phyloP scores from a whole-genome alignment of 148 eudicot genomes.

The Nyssa sinensis region DNA sequence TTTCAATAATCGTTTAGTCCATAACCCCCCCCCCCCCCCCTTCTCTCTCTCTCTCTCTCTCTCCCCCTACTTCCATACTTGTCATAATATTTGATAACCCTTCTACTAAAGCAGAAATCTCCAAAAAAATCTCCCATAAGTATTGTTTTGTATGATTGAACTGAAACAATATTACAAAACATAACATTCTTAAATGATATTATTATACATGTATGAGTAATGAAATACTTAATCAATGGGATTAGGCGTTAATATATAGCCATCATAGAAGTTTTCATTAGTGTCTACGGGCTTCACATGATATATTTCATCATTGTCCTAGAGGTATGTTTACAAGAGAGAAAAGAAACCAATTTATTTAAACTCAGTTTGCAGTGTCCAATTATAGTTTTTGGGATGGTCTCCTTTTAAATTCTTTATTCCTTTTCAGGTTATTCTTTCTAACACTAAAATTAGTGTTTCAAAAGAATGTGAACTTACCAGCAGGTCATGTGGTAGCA shows the following conservation, averaged over 20 bases:
- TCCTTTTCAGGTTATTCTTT: background rate
- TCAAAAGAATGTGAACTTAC: conserved; percentile 34
- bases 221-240: background rate
- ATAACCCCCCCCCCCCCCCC: background rate
- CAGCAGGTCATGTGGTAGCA: conserved; percentile 75
- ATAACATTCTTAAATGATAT: background rate
- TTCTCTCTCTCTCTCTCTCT: background rate
- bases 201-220: background rate
- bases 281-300: too few relatives aligned
- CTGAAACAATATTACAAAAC: too few relatives aligned
- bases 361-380: background rate
- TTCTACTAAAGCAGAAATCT: background rate
- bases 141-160: background rate
- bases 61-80: background rate
- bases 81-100: background rate
- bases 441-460: background rate
- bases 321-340: background rate
- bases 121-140: background rate
- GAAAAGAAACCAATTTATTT: background rate
- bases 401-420: background rate
- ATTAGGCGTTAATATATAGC: too few relatives aligned
- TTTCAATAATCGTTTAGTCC: background rate
- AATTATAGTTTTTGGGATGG: background rate
- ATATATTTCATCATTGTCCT: too few relatives aligned
- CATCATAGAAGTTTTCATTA: too few relatives aligned